These are phyloP conservation scores for Beta corolliflora DNA, from an alignment of 179 eudicot genomes.

Conservation along the genomic window DNA sequence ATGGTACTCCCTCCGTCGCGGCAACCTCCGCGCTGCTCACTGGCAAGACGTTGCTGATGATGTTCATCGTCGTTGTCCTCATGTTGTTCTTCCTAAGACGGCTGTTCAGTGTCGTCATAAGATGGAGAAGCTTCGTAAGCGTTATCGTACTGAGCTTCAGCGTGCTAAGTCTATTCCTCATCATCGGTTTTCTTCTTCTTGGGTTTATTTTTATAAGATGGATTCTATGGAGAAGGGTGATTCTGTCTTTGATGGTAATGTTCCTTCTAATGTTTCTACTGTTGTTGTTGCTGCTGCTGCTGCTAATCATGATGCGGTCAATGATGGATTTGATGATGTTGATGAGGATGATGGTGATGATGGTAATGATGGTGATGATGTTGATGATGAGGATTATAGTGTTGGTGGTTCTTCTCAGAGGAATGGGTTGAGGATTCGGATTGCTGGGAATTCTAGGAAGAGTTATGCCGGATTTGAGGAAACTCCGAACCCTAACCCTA, in stretches of 20 bases:
- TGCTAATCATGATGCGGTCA: slow-evolving; percentile 10
- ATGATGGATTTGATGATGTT: slow-evolving; percentile 26
- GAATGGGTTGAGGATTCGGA: slow-evolving; percentile 46
- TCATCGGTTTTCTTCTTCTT: slow-evolving; percentile 54
- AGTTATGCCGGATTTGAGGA: slow-evolving; percentile 35
- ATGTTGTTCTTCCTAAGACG: slow-evolving; percentile 53
- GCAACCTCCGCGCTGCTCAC: slow-evolving; percentile 77
- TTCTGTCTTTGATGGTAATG: too few species aligned
- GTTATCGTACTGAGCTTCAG: slow-evolving; percentile 72
- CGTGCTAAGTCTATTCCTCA: slow-evolving; percentile 52
- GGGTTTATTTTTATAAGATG: slow-evolving; percentile 73
- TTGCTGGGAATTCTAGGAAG: slow-evolving; percentile 33
- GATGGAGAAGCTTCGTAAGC: slow-evolving; percentile 96
- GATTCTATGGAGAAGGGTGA: slow-evolving; percentile 66
- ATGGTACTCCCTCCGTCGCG: slow-evolving; percentile 87
- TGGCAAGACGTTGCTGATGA: slow-evolving; percentile 85
- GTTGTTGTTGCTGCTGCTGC: background rate
- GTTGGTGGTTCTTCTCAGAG: slow-evolving; percentile 3
- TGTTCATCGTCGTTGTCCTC: slow-evolving; percentile 52
- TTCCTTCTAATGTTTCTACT: background rate
- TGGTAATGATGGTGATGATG: background rate
- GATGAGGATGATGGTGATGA: slow-evolving; percentile 24
- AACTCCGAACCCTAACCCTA: slow-evolving; percentile 28
- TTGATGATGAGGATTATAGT: background rate
- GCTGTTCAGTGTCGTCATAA: slow-evolving; percentile 93